A percentile compares a stretch with the other conserved stretches of the same genome.
Conservation (phyloP, 805 yeast genomes). For the Lachancea cidri region DNA sequence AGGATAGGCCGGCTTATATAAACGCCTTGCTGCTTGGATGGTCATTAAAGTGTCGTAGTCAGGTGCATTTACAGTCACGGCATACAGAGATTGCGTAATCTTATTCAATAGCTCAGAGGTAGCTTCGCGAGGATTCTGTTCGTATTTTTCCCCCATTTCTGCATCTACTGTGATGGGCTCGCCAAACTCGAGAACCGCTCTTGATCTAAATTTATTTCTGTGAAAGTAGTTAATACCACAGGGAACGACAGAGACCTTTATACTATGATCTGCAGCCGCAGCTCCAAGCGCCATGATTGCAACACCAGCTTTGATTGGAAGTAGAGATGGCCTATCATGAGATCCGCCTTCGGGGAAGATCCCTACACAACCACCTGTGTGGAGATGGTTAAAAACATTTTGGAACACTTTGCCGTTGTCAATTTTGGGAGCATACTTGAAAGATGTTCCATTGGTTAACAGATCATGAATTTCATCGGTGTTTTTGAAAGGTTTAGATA, state of each 20-base stretch:
- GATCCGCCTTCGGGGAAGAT: constrained; percentile 98
- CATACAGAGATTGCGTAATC: constrained; percentile 68
- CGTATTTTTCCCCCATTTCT: constrained; percentile 59
- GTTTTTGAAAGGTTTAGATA: constrained; percentile 64
- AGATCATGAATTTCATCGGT: constrained; percentile 39
- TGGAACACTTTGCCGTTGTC: constrained; percentile 81
- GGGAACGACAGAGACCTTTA: constrained; percentile 82
- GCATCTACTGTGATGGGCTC: constrained; percentile 66
- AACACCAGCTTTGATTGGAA: constrained; percentile 94
- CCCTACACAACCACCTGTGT: constrained; percentile 76
- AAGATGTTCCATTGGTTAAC: constrained; percentile 54
- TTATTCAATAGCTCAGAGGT: constrained; percentile 66
- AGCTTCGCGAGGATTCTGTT: constrained; percentile 64
- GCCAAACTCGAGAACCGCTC: constrained; percentile 93
- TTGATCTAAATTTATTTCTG: constrained; percentile 86
- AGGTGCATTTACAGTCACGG: constrained; percentile 91
- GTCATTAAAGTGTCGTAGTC: constrained; percentile 91
- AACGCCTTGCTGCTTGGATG: constrained; percentile 89
- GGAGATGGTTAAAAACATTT: constrained; percentile 74
- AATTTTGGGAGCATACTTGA: constrained; percentile 71
- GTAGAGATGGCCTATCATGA: constrained; percentile 84
- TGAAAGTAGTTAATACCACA: constrained; percentile 96
- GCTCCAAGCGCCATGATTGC: constrained; percentile 98
- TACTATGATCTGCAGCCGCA: constrained; percentile 64
- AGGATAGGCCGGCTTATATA: constrained; percentile 57